phyloP scores from a whole-genome alignment of 2,329 filamentous ascomycete genomes.

The Exophiala viscosa region DNA sequence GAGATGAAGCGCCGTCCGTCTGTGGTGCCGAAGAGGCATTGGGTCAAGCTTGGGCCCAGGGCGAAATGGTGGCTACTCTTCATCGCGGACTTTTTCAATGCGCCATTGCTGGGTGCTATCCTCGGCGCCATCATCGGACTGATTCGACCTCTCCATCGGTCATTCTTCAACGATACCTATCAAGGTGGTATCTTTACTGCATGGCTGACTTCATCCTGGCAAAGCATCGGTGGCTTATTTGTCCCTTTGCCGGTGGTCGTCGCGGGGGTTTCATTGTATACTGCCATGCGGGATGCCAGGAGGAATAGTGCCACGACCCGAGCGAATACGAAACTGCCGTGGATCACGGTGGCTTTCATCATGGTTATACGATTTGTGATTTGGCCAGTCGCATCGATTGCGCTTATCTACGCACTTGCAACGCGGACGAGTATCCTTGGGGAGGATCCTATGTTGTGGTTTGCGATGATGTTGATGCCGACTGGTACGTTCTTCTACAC shows the following conservation, averaged over 20 bases:
- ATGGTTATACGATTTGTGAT: constrained; percentile 56
- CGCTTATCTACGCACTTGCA: constrained; percentile 53
- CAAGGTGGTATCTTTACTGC: constrained; percentile 63
- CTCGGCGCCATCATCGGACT: constrained; percentile 59
- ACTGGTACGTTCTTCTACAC: constrained; percentile 32
- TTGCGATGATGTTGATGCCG: constrained; percentile 60
- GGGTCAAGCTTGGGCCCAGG: constrained; percentile 36
- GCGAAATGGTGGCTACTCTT: constrained; percentile 38
- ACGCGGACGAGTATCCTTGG: constrained; percentile 50
- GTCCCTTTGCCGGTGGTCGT: constrained; percentile 63
- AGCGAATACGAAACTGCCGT: constrained; percentile 42
- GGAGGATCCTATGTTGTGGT: constrained; percentile 63
- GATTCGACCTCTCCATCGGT: constrained; percentile 54
- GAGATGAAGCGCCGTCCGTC: constrained; percentile 19
- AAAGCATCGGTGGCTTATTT: constrained; percentile 62
- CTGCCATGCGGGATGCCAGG: constrained; percentile 45
- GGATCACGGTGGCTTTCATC: constrained; percentile 50
- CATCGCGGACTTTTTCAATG: constrained; percentile 55
- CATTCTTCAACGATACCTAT: constrained; percentile 58
- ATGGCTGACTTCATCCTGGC: constrained; percentile 61
- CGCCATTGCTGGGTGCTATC: constrained; percentile 58
- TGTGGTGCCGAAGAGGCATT: constrained; percentile 27
- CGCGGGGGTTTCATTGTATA: constrained; percentile 62
- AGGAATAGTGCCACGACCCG: constrained; percentile 39
- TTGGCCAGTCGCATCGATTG: constrained; percentile 58